A percentile compares a stretch with the other conserved stretches of the same genome.
Conservation (phyloP, 2,329 filamentous ascomycete species). For the Chaetoscypha palmicola region DNA sequence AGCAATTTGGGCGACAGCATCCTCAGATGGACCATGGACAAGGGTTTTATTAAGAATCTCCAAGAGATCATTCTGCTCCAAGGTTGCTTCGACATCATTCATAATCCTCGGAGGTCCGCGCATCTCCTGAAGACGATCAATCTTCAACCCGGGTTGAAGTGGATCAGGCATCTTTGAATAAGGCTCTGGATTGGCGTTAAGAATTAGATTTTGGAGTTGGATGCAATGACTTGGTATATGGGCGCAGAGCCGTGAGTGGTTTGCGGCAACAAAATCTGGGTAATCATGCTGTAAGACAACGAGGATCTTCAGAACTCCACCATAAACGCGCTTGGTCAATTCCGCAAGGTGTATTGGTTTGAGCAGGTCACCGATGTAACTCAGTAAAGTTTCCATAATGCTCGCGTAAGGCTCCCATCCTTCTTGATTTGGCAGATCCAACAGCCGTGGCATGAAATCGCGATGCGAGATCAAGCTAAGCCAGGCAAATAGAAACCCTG, state of each 20-base stretch:
- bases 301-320: constrained; percentile 73
- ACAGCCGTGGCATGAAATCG: constrained; percentile 71
- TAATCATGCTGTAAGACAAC: constrained; percentile 89
- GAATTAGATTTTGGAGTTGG: constrained; percentile 81
- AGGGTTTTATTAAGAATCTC: constrained; percentile 53
- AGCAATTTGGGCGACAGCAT: constrained; percentile 69
- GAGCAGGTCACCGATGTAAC: constrained; percentile 71
- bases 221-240: constrained; percentile 76
- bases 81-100: constrained; percentile 47
- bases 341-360: constrained; percentile 64
- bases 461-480: constrained; percentile 75
- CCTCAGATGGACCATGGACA: constrained; percentile 57
- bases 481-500: constrained; percentile 83
- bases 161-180: constrained; percentile 68
- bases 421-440: constrained; percentile 57
- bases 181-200: constrained; percentile 66
- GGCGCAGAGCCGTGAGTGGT: constrained; percentile 75
- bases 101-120: constrained; percentile 58
- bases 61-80: constrained; percentile 50
- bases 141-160: constrained; percentile 65
- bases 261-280: constrained; percentile 83
- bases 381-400: constrained; percentile 64
- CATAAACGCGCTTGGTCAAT: constrained; percentile 75
- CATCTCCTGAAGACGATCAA: constrained; percentile 70
- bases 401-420: constrained; percentile 74